Percentiles rank a stretch among this genome's conserved stretches.
Conservation (phyloP, 129 eudicot species). For the Tagetes patula region DNA sequence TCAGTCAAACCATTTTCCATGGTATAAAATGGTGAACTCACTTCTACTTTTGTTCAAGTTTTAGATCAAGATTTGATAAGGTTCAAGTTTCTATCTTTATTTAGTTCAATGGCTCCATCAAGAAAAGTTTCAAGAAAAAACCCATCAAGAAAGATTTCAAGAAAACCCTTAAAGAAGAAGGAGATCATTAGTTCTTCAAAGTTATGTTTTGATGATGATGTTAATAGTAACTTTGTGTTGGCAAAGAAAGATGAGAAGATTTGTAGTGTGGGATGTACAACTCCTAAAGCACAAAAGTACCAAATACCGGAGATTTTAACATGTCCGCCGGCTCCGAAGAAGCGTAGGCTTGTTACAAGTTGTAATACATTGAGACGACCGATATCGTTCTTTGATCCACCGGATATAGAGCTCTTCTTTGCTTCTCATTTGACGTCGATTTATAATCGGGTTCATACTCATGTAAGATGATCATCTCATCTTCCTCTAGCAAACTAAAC, state of each 20-base stretch:
- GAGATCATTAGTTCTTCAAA: too few species aligned
- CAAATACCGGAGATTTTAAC: slow-evolving; percentile 68
- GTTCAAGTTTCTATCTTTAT: not conserved
- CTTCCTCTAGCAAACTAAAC: slow-evolving; percentile 15
- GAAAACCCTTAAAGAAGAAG: slow-evolving; percentile 31
- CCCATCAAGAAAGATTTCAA: slow-evolving; percentile 39
- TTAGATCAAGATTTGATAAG: slow-evolving; percentile 14
- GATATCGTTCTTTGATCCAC: slow-evolving; percentile 61
- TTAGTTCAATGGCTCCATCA: slow-evolving; percentile 55
- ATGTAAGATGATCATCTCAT: slow-evolving; percentile 47
- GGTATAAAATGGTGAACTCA: too few species aligned
- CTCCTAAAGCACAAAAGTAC: slow-evolving; percentile 71
- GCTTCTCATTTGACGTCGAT: slow-evolving; percentile 44
- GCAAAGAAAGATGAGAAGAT: slow-evolving; percentile 21
- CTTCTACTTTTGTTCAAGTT: not conserved
- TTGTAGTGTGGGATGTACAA: slow-evolving; percentile 48
- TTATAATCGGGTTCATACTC: slow-evolving; percentile 41
- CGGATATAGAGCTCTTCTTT: slow-evolving; percentile 80
- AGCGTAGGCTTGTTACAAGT: slow-evolving; percentile 37
- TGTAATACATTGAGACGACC: slow-evolving; percentile 45
- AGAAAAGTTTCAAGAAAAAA: slow-evolving; percentile 39
- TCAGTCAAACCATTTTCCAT: too few species aligned
- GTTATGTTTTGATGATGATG: slow-evolving; percentile 9
- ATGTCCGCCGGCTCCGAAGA: slow-evolving; percentile 93
- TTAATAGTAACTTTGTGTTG: not conserved